Evolutionary conservation across 352 stramenopile species (phyloP), one percentile per base, ranked within the genome.

Genomic region (Phytophthora pseudosyringae): DNA sequence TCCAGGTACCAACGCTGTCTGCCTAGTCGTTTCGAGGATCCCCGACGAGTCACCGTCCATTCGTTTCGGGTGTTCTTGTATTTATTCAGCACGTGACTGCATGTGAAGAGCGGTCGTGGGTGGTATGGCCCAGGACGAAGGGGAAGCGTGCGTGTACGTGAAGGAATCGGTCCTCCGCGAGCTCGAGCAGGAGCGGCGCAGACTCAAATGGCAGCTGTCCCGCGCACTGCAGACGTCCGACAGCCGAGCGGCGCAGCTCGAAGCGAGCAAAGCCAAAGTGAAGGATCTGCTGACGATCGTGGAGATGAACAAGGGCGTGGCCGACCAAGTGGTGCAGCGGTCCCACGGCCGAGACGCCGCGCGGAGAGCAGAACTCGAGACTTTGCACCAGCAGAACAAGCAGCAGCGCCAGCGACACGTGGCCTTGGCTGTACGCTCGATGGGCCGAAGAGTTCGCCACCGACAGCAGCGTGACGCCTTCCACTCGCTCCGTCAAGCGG

Each of bases 211-310:
- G 76, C 69, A 89, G 59, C 72, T 89, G 56, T 69, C 74, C 18
- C 52, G 61, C 43, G 70, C 80, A 1, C 43, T 69, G 1, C 75
- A 82, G 45, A 59, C 67, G 13, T 78, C 74, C 5, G 81, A 90
- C 25, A 53, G 40, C 6, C 75, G 53, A 31, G 64, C 69, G 0
- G 71, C 81, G 0, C 62, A 81, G 9, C 59, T 80, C 0, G 47
- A 60, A 36, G 75, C 65, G 7, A 75, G 66, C 44, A 69, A 88
- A 40, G 67, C 74, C 43, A 83, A 86, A 41, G 67, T 87, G 29
- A 86, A 84, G 46, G 81, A 90, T 48, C 57, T 90, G 51, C 66
- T 90, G 59, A 84, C 76, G 38, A 88, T 90, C 75, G 67, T 90
- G 48, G 75, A 85, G 59, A 68, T 90, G 67, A 90, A 90, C 59